phyloP scores from a whole-genome alignment of 371 early-diverging fungal species.

The Apophysomyces variabilis region DNA sequence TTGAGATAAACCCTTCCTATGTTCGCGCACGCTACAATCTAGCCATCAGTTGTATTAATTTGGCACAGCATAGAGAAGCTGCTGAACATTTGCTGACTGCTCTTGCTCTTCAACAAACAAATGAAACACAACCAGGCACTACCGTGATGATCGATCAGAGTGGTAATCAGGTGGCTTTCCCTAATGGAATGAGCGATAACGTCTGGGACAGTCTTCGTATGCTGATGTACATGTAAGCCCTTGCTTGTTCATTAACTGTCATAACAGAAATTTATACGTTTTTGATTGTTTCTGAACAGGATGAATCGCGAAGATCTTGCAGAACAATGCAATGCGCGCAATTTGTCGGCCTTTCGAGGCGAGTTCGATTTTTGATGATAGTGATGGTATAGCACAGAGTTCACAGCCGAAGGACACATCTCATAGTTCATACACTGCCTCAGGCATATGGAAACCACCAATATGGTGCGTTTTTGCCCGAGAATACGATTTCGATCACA shows the following conservation, averaged over 20 bases:
- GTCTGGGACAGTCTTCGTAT: constrained; percentile 90
- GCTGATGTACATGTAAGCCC: constrained; percentile 72
- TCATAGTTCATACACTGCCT: neutral
- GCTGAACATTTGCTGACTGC: constrained; percentile 91
- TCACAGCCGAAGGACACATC: neutral
- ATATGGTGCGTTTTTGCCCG: constrained; percentile 27
- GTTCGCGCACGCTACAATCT: constrained; percentile 96
- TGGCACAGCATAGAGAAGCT: constrained; percentile 88
- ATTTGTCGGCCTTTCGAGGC: constrained; percentile 75
- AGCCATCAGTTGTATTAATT: constrained; percentile 90
- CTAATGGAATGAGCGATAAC: constrained; percentile 70
- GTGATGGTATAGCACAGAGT: neutral
- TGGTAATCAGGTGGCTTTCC: constrained; percentile 37
- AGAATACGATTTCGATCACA: neutral
- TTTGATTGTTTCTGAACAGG: constrained; percentile 16
- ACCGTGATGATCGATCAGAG: constrained; percentile 31
- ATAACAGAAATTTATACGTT: no score
- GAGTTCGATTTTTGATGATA: constrained; percentile 79
- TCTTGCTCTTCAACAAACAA: constrained; percentile 77
- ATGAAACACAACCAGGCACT: constrained; percentile 30
- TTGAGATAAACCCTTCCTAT: constrained; percentile 92
- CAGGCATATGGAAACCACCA: constrained; percentile 20
- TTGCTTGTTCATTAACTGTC: neutral
- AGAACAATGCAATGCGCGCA: constrained; percentile 69
- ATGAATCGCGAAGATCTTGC: constrained; percentile 80